phyloP scores from a whole-genome alignment of 257 asterid genomes.

The Solanum lignicaule region DNA sequence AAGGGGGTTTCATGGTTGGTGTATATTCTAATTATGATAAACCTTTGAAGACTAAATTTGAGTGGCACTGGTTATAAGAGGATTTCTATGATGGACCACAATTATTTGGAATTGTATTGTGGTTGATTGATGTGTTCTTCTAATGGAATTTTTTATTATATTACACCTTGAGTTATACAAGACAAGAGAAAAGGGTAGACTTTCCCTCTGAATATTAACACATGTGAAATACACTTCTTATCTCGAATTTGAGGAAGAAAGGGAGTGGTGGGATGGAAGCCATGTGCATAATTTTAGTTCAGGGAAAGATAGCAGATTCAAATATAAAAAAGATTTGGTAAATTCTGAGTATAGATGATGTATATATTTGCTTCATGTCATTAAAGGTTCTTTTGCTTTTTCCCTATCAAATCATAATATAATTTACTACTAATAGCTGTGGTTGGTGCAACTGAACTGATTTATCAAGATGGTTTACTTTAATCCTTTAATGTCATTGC shows the following conservation, averaged over 20 bases:
- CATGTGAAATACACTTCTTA: background rate
- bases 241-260: background rate
- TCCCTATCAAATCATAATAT: background rate
- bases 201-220: background rate
- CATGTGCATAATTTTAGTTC: background rate
- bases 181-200: background rate
- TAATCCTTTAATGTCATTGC: background rate
- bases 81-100: background rate
- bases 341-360: background rate
- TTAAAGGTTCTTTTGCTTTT: background rate
- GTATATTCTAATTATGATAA: background rate
- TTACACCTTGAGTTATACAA: background rate
- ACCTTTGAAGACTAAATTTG: background rate
- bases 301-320: background rate
- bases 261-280: background rate
- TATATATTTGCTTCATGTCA: background rate
- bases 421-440: background rate
- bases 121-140: background rate
- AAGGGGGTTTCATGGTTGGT: background rate
- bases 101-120: background rate
- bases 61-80: background rate
- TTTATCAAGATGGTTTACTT: background rate
- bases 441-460: background rate
- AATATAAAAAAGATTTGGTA: background rate
- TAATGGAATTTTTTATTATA: background rate